Evolutionary conservation across 805 yeast species (phyloP), one percentile per base, ranked within the genome.

Genomic region (Blastobotrys americana): DNA sequence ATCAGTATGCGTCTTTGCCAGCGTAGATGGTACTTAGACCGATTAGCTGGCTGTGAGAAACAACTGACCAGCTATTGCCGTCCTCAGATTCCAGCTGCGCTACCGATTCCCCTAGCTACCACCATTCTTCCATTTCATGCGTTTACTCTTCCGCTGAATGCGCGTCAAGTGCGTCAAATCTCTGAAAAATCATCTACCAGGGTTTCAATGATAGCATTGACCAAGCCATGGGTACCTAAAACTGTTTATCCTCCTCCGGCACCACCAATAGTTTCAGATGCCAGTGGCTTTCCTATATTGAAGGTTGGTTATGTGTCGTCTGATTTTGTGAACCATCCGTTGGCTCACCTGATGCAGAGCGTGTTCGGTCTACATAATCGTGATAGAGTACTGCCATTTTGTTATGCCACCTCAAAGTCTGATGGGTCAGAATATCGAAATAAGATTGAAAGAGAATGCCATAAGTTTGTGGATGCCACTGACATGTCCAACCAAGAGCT

Each of bases 291-390:
- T n/a, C 48, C 48, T n/a, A 46, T 46, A 3, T 43, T 58, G 10
- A 47, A 46, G n/a, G 56, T 61, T 10, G 66, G 66, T 17, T 61
- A 62, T 44, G 47, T 61, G 16, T 60, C 64, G 8, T 55, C 62
- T 1, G 66, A 62, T 40, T 62, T 59, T 45, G 51, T 46, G 20
- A 59, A 61, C 43, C 66, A 61, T 22, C 66, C 66, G 15, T 46
- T 61, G 28, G 56, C 65, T 4, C 66, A 61, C 35, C 47, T 61
- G 36, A 62, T 61, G 66, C 64, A 61, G 45, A 53, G 51, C 33
- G 62, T 62, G 2, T 61, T 61, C 43, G 65, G 61, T 1, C n/a
- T 56, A 28, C 66, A 62, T 31, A 54, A 57, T 28, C 41, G 52
- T 18, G n/a, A 33, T 18, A 45, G 17, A 13, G 58, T 61, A 9